Base-by-base conservation (phyloP, 1,284 basidiomycete genomes). In the Pascua sp. region DNA sequence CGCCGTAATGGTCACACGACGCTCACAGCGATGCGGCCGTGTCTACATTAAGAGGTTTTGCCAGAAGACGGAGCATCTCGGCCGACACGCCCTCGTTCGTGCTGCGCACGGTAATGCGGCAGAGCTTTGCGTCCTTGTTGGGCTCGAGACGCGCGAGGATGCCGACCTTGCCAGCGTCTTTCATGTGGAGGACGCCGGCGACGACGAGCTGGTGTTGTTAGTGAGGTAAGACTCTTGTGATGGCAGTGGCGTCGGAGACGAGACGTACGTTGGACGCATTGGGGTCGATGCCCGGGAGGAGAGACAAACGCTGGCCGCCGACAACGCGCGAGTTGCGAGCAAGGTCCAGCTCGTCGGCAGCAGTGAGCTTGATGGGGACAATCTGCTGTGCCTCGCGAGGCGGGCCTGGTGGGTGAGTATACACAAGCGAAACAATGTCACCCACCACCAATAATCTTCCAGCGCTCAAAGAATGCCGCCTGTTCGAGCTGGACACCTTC, bases 391-490 rank as follows among this genome's bases (percentile, higher is more conserved):
- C 85, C 79, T 99, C 96, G 55, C 93, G 83, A 24, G 93, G 92
- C 36, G 94, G 83, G 1, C 77, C 77, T 72, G 53, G 24, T 32
- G 24, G 24, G 24, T 38, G 9, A 16, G 36, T 44, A n/a, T 16
- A n/a, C 15, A 45, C 49, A 9, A 56, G 45, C 17, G 49, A 38
- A 8, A 11, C n/a, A 4, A 37, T n/a, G 11, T 12, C 24, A 67
- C 73, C 57, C 51, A 77, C 92, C 93, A 16, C 95, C 95, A 57
- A 98, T 97, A 68, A 97, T 80, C 77, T 92, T 92, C 96, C 96
- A 99, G 53, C 96, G 83, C 76, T 97, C 94, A 76, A 98, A 98
- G 82, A 98, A 98, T 65, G 95, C 90, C 0, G 83, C 80, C 58
- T 84, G 81, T 13, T 84, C 86, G 41, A 98, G 83, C 68, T 86